Evolutionary conservation across 2,329 filamentous ascomycete species (phyloP), one percentile per base, ranked within the genome.

Genomic region (Zelopaecilomyces penicillatus): DNA sequence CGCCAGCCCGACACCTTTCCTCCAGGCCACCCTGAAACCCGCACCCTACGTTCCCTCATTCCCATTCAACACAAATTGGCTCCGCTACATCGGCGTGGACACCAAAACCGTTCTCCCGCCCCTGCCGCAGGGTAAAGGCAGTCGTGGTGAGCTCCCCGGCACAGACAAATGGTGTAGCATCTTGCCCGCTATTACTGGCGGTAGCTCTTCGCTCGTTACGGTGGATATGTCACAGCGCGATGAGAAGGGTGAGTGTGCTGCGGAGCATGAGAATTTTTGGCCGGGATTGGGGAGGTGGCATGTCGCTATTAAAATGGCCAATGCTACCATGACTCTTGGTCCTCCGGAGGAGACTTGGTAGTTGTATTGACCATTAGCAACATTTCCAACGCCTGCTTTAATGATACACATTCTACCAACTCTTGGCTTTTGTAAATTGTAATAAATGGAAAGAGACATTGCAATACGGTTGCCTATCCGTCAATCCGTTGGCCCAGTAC

Each of bases 31-130:
- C 4, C 68, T 73, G 52, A 65, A 65, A 46, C 62, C 67, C 0
- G 52, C 70, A 6, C 57, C 58, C 0, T 72, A 64, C 52, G 45
- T 64, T 1, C 73, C 73, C 0, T 55, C 54, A 2, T 72, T 76
- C 47, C 70, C 71, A 0, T 57, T 73, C 19, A 65, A 66, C 5
- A 64, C 66, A 4, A 51, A 49, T 2, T 61, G 65, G 56, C 45
- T 66, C 19, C 58, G 59, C 11, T 65, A 64, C 45, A 36, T 74
- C 26, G 70, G 73, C 12, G 44, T 75, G 30, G 61, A 71, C 45
- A 52, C 64, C 1, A 63, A 58, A 0, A 55, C 75, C 7, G 68
- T 71, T 11, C 68, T 72, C 37, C 74, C 74, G 3, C 74, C 74
- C 0, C 54, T 77, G 1, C 73, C 73, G 0, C 51, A 56, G 2